Evolutionary conservation across 805 yeast genomes (phyloP).

Genomic region (Kuraishia floccosa): DNA sequence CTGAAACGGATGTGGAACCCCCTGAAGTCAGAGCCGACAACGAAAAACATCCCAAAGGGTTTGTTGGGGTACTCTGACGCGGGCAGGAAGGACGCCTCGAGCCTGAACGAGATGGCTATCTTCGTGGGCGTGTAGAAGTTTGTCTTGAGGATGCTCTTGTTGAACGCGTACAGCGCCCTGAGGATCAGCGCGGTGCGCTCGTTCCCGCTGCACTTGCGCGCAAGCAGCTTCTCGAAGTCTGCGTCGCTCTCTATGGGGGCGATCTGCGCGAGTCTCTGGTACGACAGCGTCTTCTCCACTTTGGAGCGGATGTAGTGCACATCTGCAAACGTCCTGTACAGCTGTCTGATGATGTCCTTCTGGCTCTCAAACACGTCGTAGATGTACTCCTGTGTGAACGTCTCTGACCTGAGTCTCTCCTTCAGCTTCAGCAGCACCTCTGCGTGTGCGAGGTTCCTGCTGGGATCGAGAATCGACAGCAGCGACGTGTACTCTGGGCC

Average conservation of each 20-base stretch:
- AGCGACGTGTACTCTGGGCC: conserved; percentile 82
- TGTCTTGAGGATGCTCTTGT: conserved; percentile 81
- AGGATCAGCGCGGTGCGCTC: conserved; percentile 72
- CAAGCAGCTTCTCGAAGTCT: conserved; percentile 61
- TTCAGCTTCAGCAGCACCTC: conserved; percentile 75
- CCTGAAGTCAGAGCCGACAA: conserved; percentile 92
- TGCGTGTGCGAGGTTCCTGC: conserved; percentile 50
- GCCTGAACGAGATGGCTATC: conserved; percentile 88
- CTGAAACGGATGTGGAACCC: conserved; percentile 97
- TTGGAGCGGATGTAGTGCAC: conserved; percentile 69
- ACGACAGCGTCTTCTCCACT: conserved; percentile 71
- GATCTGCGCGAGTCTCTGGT: conserved; percentile 74
- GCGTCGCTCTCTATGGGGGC: conserved; percentile 63
- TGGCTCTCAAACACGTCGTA: conserved; percentile 64
- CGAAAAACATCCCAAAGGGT: conserved; percentile 90
- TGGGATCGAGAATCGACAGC: conserved; percentile 48
- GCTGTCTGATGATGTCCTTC: conserved; percentile 61
- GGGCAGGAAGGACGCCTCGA: conserved; percentile 82
- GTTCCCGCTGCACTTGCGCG: conserved; percentile 66
- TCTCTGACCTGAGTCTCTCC: conserved; percentile 85
- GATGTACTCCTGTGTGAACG: conserved; percentile 80
- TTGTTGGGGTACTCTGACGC: conserved; percentile 80
- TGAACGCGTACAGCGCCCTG: conserved; percentile 73
- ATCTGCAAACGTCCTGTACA: conserved; percentile 88
- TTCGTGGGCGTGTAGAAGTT: conserved; percentile 90